A percentile compares a stretch with the other conserved stretches of the same genome.
Conservation (phyloP, 1,284 basidiomycete genomes). For the Ceratobasidium sp. region DNA sequence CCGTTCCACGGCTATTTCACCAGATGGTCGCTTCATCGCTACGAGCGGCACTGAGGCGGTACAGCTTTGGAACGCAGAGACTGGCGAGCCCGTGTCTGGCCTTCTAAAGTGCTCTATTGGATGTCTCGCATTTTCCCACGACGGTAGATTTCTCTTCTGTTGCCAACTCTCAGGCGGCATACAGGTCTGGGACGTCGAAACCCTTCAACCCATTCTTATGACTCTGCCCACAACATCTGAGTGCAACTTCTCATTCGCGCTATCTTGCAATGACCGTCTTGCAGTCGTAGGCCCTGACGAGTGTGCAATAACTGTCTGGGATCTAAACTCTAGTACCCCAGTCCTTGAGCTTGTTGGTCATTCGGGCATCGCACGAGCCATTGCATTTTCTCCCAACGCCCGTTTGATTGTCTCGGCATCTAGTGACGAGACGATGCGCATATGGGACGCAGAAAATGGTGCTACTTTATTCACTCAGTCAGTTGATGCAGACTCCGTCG, state of each 20-base stretch:
- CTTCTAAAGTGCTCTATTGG: neutral
- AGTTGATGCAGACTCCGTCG: neutral
- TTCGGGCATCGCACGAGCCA: neutral
- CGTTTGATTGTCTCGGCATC: neutral
- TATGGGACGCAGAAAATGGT: constrained; percentile 15
- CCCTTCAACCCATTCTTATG: neutral
- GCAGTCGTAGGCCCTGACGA: no score
- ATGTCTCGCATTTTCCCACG: no score
- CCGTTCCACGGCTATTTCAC: neutral
- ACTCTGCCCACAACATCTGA: neutral
- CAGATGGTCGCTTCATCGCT: neutral
- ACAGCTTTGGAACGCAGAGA: neutral
- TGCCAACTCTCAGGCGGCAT: neutral
- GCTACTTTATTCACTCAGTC: neutral
- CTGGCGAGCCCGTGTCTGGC: neutral
- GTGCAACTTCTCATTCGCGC: no score
- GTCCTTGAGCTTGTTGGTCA: neutral
- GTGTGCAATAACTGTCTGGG: no score
- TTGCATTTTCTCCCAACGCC: constrained; percentile 19
- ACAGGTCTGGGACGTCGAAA: neutral
- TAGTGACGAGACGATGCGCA: neutral
- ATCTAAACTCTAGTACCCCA: neutral
- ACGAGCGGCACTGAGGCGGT: neutral
- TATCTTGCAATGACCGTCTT: no score
- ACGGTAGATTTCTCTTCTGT: no score